Percentiles rank a stretch among this genome's conserved stretches.
Conservation (phyloP, 768 basidiomycete genomes). For the Clitopilus hobsonii region DNA sequence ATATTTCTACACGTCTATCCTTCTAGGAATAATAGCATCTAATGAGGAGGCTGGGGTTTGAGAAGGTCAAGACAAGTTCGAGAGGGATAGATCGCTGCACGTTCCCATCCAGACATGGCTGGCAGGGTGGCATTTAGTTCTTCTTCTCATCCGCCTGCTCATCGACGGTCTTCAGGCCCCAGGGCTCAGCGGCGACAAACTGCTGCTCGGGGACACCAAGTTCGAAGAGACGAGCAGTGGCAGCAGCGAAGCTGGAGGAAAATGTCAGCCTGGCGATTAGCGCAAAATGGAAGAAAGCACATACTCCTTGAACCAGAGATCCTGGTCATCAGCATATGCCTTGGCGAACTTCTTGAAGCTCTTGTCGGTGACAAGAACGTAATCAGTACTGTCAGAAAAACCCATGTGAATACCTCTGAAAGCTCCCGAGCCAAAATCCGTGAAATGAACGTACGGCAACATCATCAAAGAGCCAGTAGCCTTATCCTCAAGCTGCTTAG, state of each 20-base stretch:
- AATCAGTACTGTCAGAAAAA: slow-evolving; percentile 60
- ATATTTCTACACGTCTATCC: background rate
- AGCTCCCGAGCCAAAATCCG: background rate
- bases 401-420: background rate
- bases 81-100: too few species aligned
- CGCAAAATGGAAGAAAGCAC: slow-evolving; percentile 19
- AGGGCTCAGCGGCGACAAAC: slow-evolving; percentile 67
- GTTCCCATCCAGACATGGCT: too few species aligned
- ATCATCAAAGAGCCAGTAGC: slow-evolving; percentile 89
- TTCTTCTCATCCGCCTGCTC: slow-evolving; percentile 29
- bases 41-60: background rate
- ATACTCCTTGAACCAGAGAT: slow-evolving; percentile 92
- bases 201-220: slow-evolving; percentile 87
- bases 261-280: background rate
- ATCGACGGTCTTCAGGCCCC: slow-evolving; percentile 61
- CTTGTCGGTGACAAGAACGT: slow-evolving; percentile 86
- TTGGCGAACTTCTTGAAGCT: slow-evolving; percentile 85
- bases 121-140: background rate
- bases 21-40: background rate
- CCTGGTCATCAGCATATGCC: slow-evolving; percentile 80
- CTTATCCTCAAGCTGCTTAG: slow-evolving; percentile 93
- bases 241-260: slow-evolving; percentile 70
- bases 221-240: slow-evolving; percentile 78
- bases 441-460: slow-evolving; percentile 68
- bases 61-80: background rate